Conservation (phyloP, 2,329 filamentous ascomycete species). For the Dissoconium aciculare region DNA sequence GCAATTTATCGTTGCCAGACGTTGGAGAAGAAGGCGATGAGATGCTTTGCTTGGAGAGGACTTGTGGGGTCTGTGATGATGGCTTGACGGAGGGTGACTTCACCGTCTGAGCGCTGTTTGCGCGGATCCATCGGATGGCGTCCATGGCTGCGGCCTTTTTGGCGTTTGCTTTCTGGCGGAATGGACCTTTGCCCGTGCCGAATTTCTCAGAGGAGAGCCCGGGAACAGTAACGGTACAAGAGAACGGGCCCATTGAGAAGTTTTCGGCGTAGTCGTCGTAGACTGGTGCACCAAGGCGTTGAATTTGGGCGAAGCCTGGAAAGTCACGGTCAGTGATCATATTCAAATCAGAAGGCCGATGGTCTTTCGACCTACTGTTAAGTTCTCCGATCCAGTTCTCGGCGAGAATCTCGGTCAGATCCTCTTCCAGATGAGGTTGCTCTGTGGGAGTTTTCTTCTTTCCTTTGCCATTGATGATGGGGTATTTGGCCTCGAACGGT, state of each 20-base stretch:
- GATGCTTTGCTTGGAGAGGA: not conserved
- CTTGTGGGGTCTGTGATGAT: conserved; percentile 1
- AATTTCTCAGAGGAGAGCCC: conserved; percentile 20
- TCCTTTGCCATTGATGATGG: conserved; percentile 13
- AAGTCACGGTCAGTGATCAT: conserved; percentile 4
- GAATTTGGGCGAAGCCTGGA: conserved; percentile 18
- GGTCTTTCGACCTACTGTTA: conserved; percentile 16
- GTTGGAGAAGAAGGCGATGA: conserved; percentile 4
- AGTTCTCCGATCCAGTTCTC: conserved; percentile 28
- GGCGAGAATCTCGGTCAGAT: conserved; percentile 8
- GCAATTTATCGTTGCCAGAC: conserved; percentile 2
- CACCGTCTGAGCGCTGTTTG: conserved; percentile 15
- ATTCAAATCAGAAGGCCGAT: not conserved
- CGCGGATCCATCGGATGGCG: conserved; percentile 29
- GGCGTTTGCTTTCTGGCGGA: conserved; percentile 29
- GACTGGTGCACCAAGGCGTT: conserved; percentile 16
- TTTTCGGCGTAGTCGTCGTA: conserved; percentile 26
- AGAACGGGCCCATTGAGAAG: conserved; percentile 8
- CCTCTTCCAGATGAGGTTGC: conserved; percentile 2
- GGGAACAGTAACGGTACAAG: conserved; percentile 10
- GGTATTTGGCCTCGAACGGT: conserved; percentile 18
- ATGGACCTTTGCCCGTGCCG: conserved; percentile 22
- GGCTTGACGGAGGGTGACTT: not conserved
- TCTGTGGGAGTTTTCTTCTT: conserved; percentile 10
- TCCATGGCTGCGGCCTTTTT: conserved; percentile 27